phyloP scores from a whole-genome alignment of 352 stramenopile genomes.

The Phytophthora palmivora region DNA sequence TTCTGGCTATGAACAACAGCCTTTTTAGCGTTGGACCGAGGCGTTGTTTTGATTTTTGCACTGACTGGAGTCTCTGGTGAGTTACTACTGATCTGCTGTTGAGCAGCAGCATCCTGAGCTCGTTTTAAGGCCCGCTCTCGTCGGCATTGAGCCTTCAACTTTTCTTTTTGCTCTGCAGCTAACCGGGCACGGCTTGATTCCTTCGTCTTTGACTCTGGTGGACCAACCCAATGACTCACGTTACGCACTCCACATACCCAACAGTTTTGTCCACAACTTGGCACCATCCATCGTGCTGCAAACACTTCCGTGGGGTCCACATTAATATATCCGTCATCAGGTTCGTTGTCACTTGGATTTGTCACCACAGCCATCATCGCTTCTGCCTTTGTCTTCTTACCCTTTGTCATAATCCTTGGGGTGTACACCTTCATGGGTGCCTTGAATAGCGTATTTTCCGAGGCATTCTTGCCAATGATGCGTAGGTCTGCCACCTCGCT shows the following conservation, averaged over 20 bases:
- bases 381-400: constrained; percentile 29
- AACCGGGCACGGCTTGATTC: constrained; percentile 12
- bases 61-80: constrained; percentile 12
- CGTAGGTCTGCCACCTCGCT: constrained; percentile 37
- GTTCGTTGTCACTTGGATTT: constrained; percentile 69
- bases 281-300: constrained; percentile 76
- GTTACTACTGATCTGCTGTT: constrained; percentile 16
- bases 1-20: constrained; percentile 7
- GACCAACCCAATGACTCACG: constrained; percentile 63
- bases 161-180: constrained; percentile 23
- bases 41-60: constrained; percentile 17
- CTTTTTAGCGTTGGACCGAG: constrained; percentile 22
- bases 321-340: constrained; percentile 68
- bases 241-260: constrained; percentile 86
- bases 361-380: constrained; percentile 78
- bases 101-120: constrained; percentile 12
- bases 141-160: constrained; percentile 16
- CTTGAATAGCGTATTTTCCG: constrained; percentile 69
- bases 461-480: constrained; percentile 78
- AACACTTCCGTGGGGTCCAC: constrained; percentile 74
- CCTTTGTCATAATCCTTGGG: constrained; percentile 26
- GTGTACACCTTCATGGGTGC: constrained; percentile 80
- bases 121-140: constrained; percentile 25
- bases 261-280: constrained; percentile 56
- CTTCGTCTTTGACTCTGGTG: constrained; percentile 47